These are phyloP conservation scores for Ormosia emarginata DNA, from an alignment of 306 rosid genomes.

Conservation along the genomic window DNA sequence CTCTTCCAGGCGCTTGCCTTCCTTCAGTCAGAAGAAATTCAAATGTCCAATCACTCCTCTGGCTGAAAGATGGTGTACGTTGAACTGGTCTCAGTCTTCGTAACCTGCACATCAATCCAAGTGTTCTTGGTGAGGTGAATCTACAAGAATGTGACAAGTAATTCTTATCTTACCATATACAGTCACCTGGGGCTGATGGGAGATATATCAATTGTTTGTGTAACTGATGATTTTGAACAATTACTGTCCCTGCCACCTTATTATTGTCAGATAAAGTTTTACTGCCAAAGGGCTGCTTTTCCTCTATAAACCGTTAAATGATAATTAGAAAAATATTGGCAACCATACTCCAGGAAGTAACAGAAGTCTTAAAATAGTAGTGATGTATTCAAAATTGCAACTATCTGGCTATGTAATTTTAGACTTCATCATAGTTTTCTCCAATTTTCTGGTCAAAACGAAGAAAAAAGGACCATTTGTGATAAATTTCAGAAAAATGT, in stretches of 20 bases:
- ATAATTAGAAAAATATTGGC: background rate
- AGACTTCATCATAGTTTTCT: background rate
- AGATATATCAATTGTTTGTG: slow-evolving; percentile 24
- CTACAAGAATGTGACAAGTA: slow-evolving; percentile 18
- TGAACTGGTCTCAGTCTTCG: slow-evolving; percentile 78
- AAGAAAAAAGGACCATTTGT: background rate
- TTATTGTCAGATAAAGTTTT: slow-evolving; percentile 21
- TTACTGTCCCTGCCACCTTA: slow-evolving; percentile 29
- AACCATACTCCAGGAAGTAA: background rate
- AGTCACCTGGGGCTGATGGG: slow-evolving; percentile 18
- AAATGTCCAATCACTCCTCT: slow-evolving; percentile 45
- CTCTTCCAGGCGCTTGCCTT: slow-evolving; percentile 12
- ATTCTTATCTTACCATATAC: slow-evolving; percentile 19
- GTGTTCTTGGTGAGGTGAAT: slow-evolving; percentile 10
- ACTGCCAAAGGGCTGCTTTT: slow-evolving; percentile 12
- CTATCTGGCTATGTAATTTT: background rate
- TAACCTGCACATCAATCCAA: slow-evolving; percentile 61
- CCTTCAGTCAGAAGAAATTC: slow-evolving; percentile 16
- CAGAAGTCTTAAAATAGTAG: background rate
- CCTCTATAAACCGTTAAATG: slow-evolving; percentile 1
- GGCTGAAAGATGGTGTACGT: slow-evolving; percentile 57
- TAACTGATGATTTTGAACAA: slow-evolving; percentile 24
- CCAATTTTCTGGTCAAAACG: background rate
- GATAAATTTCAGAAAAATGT: background rate
- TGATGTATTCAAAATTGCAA: background rate